Percentiles rank a stretch among this genome's conserved stretches.
Evolutionary conservation across 2,329 filamentous ascomycete species (phyloP).

Genomic region (Volutella citrinella): DNA sequence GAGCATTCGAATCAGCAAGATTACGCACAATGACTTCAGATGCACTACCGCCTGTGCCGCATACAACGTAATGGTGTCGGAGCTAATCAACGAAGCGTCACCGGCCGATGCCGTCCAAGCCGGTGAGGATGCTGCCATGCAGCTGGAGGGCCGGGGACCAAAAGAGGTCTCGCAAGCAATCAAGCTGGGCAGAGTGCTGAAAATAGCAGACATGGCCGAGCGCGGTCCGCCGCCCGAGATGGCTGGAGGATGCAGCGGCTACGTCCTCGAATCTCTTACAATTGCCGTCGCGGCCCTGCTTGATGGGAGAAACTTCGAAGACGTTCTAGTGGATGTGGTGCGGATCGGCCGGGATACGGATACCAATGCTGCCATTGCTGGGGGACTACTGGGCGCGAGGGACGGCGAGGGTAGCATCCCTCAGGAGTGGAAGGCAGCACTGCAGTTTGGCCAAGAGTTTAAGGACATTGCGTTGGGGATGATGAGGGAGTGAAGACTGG

Average conservation of each 20-base stretch:
- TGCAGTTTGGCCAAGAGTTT: slow-evolving; percentile 41
- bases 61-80: slow-evolving; percentile 37
- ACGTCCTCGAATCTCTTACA: slow-evolving; percentile 41
- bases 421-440: slow-evolving; percentile 32
- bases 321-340: slow-evolving; percentile 45
- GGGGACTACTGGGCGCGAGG: slow-evolving; percentile 42
- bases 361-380: slow-evolving; percentile 45
- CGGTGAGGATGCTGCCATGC: slow-evolving; percentile 20
- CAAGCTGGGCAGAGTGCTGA: slow-evolving; percentile 23
- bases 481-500: too few species aligned
- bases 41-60: slow-evolving; percentile 36
- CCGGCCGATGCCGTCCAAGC: slow-evolving; percentile 27
- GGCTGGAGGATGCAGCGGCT: slow-evolving; percentile 32
- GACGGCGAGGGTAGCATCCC: slow-evolving; percentile 43
- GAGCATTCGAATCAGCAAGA: slow-evolving; percentile 34
- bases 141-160: slow-evolving; percentile 17
- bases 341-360: slow-evolving; percentile 44
- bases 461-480: slow-evolving; percentile 7
- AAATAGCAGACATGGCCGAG: slow-evolving; percentile 26
- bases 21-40: slow-evolving; percentile 37
- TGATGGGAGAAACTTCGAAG: slow-evolving; percentile 37
- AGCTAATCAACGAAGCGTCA: slow-evolving; percentile 26
- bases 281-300: slow-evolving; percentile 41
- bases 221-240: slow-evolving; percentile 28
- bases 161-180: slow-evolving; percentile 25